Evolutionary conservation across 495 filamentous ascomycete species (phyloP), one percentile per base, ranked within the genome.

Genomic region (Achaetomiella virescens): DNA sequence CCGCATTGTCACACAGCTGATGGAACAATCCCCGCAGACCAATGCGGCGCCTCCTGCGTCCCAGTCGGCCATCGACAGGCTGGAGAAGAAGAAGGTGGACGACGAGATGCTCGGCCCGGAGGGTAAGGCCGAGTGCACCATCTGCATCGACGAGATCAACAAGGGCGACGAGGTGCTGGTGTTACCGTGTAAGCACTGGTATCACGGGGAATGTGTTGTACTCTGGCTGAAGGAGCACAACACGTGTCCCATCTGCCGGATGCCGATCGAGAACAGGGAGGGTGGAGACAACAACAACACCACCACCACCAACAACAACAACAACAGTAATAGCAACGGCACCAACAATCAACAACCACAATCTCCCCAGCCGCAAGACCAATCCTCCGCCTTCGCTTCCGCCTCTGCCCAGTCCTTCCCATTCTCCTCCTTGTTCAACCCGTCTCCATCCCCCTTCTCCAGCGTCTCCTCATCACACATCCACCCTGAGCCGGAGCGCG

Each of bases 161-260:
- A 63, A 87, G 33, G 88, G 83, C 14, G 86, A 85, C 22, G 84
- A 91, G 66, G 88, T 93, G 6, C 82, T 85, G 0, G 78, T 86
- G 22, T 70, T 98, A 25, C 91, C 91, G 2, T 98, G 93, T 72
- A 84, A 78, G 3, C 93, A 98, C 64, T 95, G 89, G 88, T 98
- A 95, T 67, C 90, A 95, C 65, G 84, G 79, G 46, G 72, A 79
- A 14, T 96, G 91, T 61, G 84, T 91, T 37, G 75, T 78, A 24
- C 74, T 85, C 48, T 97, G 91, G 91, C 70, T 97, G 29, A 81
- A 78, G 62, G 86, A 93, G 66, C 90, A 95, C 65, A 87, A 95
- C 58, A 95, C 90, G 2, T 97, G 91, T 64, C 91, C 91, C 3
- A 88, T 93, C 54, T 97, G 91, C 66, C 79, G 91, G 36, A 81